Conservation (phyloP, 768 basidiomycete species). For the Phylloporus scabripes region DNA sequence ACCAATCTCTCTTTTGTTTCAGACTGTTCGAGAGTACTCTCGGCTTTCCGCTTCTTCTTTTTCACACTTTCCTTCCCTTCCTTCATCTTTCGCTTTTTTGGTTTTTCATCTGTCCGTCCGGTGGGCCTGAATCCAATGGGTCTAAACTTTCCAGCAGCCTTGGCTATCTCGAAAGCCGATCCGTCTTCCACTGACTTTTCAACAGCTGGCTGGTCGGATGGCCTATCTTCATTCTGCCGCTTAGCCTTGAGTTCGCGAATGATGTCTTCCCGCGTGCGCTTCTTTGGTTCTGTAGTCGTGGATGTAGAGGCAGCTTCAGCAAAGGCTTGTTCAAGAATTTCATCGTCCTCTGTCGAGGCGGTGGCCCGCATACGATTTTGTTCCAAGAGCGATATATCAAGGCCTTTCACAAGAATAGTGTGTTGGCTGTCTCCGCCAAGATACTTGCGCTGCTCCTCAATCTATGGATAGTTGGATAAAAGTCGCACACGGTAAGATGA, state of each 20-base stretch:
- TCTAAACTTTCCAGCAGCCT: constrained; percentile 42
- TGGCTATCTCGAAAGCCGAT: constrained; percentile 33
- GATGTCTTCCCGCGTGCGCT: constrained; percentile 76
- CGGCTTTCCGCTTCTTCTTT: constrained; percentile 53
- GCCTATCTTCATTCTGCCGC: constrained; percentile 30
- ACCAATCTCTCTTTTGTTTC: not conserved
- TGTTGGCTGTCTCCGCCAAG: constrained; percentile 84
- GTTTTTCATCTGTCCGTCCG: constrained; percentile 39
- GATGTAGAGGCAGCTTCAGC: constrained; percentile 35
- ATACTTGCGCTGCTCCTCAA: constrained; percentile 70
- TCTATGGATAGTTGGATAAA: constrained; percentile 34
- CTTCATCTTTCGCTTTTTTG: constrained; percentile 41
- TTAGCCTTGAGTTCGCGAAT: constrained; percentile 67
- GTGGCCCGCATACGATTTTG: constrained; percentile 69
- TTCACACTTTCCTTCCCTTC: constrained; percentile 31
- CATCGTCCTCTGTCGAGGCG: constrained; percentile 65
- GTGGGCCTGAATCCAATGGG: constrained; percentile 65
- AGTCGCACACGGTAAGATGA: not conserved
- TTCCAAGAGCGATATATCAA: constrained; percentile 82
- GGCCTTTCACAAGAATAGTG: constrained; percentile 82
- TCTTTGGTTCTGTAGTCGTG: constrained; percentile 38
- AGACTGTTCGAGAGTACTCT: constrained; percentile 20
- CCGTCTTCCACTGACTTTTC: constrained; percentile 12
- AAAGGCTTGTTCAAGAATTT: constrained; percentile 75
- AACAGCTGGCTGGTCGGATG: constrained; percentile 6